phyloP scores from a whole-genome alignment of 441 rosid genomes.

The Omphalea diandra region DNA sequence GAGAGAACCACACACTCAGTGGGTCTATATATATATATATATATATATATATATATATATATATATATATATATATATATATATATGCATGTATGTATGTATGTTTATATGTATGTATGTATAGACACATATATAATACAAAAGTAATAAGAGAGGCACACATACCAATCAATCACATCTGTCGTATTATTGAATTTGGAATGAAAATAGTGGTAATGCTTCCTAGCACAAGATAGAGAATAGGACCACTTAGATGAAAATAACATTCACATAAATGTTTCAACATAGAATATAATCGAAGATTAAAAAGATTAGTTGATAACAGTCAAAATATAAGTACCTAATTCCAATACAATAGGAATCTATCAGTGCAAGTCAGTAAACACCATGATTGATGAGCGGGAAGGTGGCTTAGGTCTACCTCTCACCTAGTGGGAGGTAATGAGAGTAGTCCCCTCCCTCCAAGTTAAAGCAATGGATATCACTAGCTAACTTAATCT shows the following conservation, averaged over 20 bases:
- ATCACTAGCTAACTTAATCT: too few relatives aligned
- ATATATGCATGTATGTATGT: too few relatives aligned
- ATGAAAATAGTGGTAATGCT: slow-evolving; percentile 20
- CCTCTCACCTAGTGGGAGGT: slow-evolving; percentile 12
- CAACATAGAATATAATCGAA: slow-evolving; percentile 10
- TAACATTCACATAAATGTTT: slow-evolving; percentile 11
- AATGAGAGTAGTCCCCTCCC: background rate
- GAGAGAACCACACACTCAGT: too few relatives aligned
- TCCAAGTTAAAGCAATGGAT: background rate
- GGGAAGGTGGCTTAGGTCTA: slow-evolving; percentile 7
- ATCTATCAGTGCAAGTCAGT: slow-evolving; percentile 22
- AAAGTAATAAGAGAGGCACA: slow-evolving; percentile 17
- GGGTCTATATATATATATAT: too few relatives aligned
- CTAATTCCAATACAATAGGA: slow-evolving; percentile 19
- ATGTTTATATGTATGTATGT: too few relatives aligned
- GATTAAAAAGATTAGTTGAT: slow-evolving; percentile 13
- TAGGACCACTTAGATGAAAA: slow-evolving; percentile 20
- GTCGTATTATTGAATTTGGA: slow-evolving; percentile 17
- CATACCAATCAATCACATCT: slow-evolving; percentile 4
- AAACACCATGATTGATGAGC: slow-evolving; percentile 12
- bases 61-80: too few relatives aligned
- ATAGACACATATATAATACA: too few relatives aligned
- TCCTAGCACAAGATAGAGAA: slow-evolving; percentile 7
- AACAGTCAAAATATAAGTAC: slow-evolving; percentile 18
- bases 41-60: too few relatives aligned